Base-by-base conservation (phyloP, 2,329 filamentous ascomycete species). In the Colletotrichum sp. region DNA sequence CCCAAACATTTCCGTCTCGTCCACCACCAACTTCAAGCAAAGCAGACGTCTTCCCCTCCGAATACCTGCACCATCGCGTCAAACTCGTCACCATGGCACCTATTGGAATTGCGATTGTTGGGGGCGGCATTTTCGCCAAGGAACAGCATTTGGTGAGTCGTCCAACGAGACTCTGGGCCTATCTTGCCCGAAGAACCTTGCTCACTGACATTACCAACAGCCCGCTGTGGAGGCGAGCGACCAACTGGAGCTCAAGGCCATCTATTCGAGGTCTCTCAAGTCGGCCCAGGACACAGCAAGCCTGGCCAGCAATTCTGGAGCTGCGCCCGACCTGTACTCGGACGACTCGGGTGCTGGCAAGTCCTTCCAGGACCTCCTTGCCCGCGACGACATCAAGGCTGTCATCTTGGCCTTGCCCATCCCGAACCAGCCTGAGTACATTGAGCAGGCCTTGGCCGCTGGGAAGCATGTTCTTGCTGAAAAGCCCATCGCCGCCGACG, bases 401-500 rank as follows among this genome's bases (percentile, higher is more conserved):
- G 89, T 93, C 39, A 87, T 92, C 69, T 84, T 93, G 68, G 90
- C 88, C n/a, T 86, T 95, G 49, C 93, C 93, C 39, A 95, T 95
- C 80, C 81, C 87, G 64, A 85, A 85, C 49, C 93, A 94, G 82
- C 91, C 92, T 4, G 83, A 83, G 15, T 89, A 90, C 79, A 90
- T 94, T 80, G 87, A 90, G 77, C 87, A 88, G 77, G 91, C 91
- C 1, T 85, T 94, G 22, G 81, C 84, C n/a, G 92, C 92, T 2
- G 92, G 92, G 30, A 95, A 95, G 83, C 92, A 94, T 80, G 93
- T 95, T 9, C 86, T 95, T 4, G 90, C 90, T 19, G 93, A 95
- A 84, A 95, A 95, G 84, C 93, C 93, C 39, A 87, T 94, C 55
- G 92, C 91, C 4, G 89, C 90, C 78, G 91, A 93, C 78, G 84